Evolutionary conservation across 495 filamentous ascomycete genomes (phyloP).

Genomic region (Coniosporium apollinis): DNA sequence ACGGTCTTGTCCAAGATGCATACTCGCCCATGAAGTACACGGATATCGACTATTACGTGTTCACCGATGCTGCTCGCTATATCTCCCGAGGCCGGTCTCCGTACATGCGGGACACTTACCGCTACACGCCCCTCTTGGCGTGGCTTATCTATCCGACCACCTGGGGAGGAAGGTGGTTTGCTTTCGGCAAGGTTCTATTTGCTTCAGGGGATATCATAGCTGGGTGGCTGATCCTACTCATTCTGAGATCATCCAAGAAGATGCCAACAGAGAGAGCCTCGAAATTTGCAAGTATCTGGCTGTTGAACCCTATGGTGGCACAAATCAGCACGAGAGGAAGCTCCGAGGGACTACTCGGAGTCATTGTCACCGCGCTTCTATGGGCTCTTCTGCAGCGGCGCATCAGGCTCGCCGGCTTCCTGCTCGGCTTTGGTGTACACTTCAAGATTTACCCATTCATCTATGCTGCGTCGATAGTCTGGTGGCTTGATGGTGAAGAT

Average conservation of each 20-base stretch:
- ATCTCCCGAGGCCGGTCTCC: constrained; percentile 48
- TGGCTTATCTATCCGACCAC: constrained; percentile 79
- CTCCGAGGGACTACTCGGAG: constrained; percentile 76
- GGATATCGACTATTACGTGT: constrained; percentile 96
- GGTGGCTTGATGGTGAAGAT: constrained; percentile 58
- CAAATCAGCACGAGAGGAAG: constrained; percentile 88
- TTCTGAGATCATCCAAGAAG: constrained; percentile 31
- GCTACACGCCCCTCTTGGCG: constrained; percentile 85
- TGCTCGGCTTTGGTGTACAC: constrained; percentile 76
- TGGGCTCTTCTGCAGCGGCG: constrained; percentile 53
- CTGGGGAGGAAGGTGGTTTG: constrained; percentile 46
- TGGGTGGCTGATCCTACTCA: constrained; percentile 65
- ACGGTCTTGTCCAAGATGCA: constrained; percentile 82
- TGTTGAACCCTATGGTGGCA: constrained; percentile 95
- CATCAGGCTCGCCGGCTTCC: constrained; percentile 47
- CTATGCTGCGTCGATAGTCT: constrained; percentile 72
- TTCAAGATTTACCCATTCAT: constrained; percentile 99
- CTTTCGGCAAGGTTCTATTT: constrained; percentile 79
- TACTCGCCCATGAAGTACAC: constrained; percentile 89
- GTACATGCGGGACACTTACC: constrained; percentile 82
- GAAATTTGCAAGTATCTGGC: constrained; percentile 69
- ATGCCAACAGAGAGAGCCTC: constrained; percentile 40
- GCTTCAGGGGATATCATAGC: constrained; percentile 67
- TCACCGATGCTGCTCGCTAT: constrained; percentile 88
- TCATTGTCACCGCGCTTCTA: constrained; percentile 62